Evolutionary conservation across 139 green algal genomes (phyloP), one percentile per base, ranked within the genome.

Genomic region (Volvox reticuliferus): DNA sequence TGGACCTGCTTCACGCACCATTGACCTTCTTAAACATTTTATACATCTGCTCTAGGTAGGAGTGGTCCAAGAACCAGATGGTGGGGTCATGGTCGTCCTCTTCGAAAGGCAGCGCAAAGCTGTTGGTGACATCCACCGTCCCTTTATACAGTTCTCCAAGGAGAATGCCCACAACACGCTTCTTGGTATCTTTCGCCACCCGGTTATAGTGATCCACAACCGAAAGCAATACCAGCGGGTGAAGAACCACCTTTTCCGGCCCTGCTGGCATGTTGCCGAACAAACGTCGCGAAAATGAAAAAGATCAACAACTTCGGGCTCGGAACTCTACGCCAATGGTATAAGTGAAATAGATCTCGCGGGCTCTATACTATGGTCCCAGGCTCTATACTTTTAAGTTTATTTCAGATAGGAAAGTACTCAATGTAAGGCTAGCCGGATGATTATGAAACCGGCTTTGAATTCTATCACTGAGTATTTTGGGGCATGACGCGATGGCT

Each of bases 1-100:
- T 55, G 44, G 44, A 5, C 44, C 44, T 55, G 44, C 32, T 79
- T 14, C 14, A 79, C 83, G 89, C 84, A 98, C 96, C 98, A 94
- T 99, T 99, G 80, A 99, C 99, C 89, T 99, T 99, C 90, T 98
- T 99, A 94, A 99, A 99, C 98, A 99, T 99, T 68, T 92, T 86
- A 91, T 95, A 99, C 98, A 99, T 99, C 69, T 94, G 94, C 90
- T 99, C 98, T 79, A 99, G 91, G 95, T 99, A 99, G 87, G 94
- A 98, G 95, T 99, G 98, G 92, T 99, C 98, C 81, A 99, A 86
- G 88, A 99, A 99, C 98, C 98, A 99, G 78, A 99, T 99, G 82
- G 65, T 95, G n/a, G 95, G 90, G 88, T 99, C 97, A 44, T 97
- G 96, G 36, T 99, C 97, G 91, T 99, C 98, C 91, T 99, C 98